Evolutionary conservation across 768 basidiomycete genomes (phyloP), one percentile per base, ranked within the genome.

Genomic region (Lactifluus piperatus): DNA sequence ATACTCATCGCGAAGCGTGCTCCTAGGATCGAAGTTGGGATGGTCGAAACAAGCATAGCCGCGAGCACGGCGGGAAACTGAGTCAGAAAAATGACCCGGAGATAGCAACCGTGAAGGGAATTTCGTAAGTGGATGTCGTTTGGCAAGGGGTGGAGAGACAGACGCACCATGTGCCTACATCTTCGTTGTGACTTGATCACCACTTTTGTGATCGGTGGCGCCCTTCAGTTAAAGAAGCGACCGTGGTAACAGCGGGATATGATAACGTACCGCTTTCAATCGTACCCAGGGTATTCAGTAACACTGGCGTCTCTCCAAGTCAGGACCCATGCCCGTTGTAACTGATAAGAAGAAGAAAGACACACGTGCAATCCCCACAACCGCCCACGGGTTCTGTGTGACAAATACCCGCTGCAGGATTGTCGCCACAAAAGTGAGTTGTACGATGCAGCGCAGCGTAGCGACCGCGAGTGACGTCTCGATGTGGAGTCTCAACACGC

Each of bases 11-110:
- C 86, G 64, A 80, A 91, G 6, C 79, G 78, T 1, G 81, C 77
- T 0, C 91, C 91, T 11, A 92, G 72, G 56, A 93, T 79, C 1
- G 91, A 86, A 26, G 91, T 82, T 0, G 90, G 88, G 32, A 91
- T 81, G 0, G 88, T 90, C 0, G 87, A 86, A n/a, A 76, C 78
- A 9, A 90, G 63, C 82, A 93, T 85, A 0, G 80, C 82, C 11
- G 81, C 54, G 5, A 92, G 72, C 6, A 91, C 81, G 0, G 81
- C 75, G 1, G 79, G 75, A 67, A 91, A 89, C 88, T 86, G 11
- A 4, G 34, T 4, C 30, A 30, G 30, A 30, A 30, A 30, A 8
- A n/a, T n/a, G 30, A 30, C 4, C 30, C 34, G 50, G 10, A 5
- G 20, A 20, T 22, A 24, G 41, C 9, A 2, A 5, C 43, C 9